Base-by-base conservation (phyloP, 257 asterid species). In the Gentiana macrophylla region DNA sequence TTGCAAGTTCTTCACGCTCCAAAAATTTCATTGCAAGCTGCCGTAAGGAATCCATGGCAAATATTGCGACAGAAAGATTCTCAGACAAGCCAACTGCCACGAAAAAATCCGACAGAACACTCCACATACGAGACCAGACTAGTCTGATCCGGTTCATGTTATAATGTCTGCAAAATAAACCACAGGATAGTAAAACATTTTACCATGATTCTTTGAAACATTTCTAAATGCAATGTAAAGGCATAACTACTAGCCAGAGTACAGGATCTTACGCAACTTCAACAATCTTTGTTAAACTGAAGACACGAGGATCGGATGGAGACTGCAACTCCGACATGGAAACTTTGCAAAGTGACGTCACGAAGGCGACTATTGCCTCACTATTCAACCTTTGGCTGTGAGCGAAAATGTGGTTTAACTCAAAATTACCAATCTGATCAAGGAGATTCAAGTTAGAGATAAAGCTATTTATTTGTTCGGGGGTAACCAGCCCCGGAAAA, bases 211-310 rank as follows among this genome's bases (percentile, higher is more conserved):
- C 6, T n/a, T 57, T 35, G 51, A 8, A 38, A 35, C 37, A 34
- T 15, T 52, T 56, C 36, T 65, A 46, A 38, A 5, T 6, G 12
- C 32, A 46, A 5, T 57, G 56, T 15, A 38, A 48, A 61, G 59
- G 63, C 49, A 58, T 15, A 54, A 24, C 24, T 24, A 24, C 24
- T 24, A 24, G 70, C 52, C 41, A 37, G 44, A 72, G 64, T 55
- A 67, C 70, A 78, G 89, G 71, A 73, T 79, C 98, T 92, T 92
- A 92, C 98, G 98, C 97, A 68, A 92, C 98, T 92, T 92, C 98
- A 74, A 92, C 98, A 72, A 92, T 84, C 77, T 92, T 92, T 60
- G 98, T 92, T 71, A 92, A 94, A 78, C 98, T 77, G 74, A 92
- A 92, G 36, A 92, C 97, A 13, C 98, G 97, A 65, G 98, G 98